Evolutionary conservation across 257 asterid species (phyloP).

Genomic region (Nicotiana tabacum): DNA sequence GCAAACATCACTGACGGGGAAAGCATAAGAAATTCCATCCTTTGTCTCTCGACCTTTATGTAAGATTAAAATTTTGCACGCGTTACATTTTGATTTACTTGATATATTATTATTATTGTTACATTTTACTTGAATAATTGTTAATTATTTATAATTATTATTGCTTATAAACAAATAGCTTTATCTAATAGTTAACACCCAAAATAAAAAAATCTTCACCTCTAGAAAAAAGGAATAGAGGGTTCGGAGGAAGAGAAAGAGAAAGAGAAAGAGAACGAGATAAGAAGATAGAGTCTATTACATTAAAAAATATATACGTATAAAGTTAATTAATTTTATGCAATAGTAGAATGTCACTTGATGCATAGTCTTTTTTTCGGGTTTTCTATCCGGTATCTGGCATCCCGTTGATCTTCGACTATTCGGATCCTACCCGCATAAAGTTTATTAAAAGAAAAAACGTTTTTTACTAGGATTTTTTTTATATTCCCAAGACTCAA

Average conservation of each 20-base stretch:
- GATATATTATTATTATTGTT: neutral
- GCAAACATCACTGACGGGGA: neutral
- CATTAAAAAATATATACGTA: neutral
- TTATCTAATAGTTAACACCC: neutral
- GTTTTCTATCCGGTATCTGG: no score
- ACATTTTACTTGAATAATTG: neutral
- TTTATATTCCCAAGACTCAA: no score
- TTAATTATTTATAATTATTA: no score
- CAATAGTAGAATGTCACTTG: neutral
- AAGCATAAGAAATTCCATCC: neutral
- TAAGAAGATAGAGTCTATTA: neutral
- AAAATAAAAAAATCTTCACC: neutral
- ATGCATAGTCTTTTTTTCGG: neutral
- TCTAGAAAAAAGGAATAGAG: neutral
- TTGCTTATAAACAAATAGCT: no score
- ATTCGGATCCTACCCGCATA: no score
- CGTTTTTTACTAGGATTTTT: no score
- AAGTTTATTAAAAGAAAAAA: no score
- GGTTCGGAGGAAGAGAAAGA: neutral
- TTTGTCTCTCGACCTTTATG: neutral
- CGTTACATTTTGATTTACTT: neutral
- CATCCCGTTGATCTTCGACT: no score
- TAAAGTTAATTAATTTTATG: neutral
- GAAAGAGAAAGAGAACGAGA: no score
- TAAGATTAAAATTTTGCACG: neutral